These are phyloP conservation scores for Leptographium radiaticola DNA, from an alignment of 2,329 filamentous ascomycete species.

Conservation along the genomic window DNA sequence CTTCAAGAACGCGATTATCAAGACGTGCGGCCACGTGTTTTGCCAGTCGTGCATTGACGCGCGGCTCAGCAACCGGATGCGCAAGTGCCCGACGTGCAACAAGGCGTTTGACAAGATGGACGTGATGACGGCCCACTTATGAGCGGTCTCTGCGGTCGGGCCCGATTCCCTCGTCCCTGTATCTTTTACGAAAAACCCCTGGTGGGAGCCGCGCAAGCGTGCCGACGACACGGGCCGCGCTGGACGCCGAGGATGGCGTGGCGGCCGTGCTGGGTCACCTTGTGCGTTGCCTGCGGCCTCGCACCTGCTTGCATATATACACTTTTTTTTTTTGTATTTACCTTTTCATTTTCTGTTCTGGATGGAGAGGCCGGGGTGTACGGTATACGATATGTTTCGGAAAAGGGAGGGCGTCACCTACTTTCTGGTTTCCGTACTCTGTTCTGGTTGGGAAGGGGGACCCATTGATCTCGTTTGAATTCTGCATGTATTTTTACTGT, in stretches of 20 bases:
- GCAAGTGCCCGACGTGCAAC: conserved; percentile 91
- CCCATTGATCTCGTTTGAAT: neutral
- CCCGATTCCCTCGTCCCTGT: neutral
- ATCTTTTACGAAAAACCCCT: neutral
- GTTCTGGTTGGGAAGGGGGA: neutral
- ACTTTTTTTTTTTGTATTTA: neutral
- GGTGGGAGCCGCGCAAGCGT: neutral
- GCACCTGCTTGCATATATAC: neutral
- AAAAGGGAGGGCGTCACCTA: conserved; percentile 1
- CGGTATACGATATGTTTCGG: conserved; percentile 4
- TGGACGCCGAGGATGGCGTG: neutral
- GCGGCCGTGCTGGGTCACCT: neutral
- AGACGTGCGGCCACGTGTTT: conserved; percentile 90
- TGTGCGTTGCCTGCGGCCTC: neutral
- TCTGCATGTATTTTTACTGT: neutral
- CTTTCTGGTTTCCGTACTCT: neutral
- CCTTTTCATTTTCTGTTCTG: neutral
- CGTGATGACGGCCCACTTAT: conserved; percentile 58
- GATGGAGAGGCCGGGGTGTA: neutral
- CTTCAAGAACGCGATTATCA: conserved; percentile 88
- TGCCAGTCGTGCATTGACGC: conserved; percentile 86
- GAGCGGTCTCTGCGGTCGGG: neutral
- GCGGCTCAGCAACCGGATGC: conserved; percentile 74
- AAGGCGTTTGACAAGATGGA: conserved; percentile 86
- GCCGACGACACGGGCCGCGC: neutral